Percentiles rank a stretch among this genome's conserved stretches.
Evolutionary conservation across 345 rosid genomes (phyloP).

Genomic region (Turritis glabra): DNA sequence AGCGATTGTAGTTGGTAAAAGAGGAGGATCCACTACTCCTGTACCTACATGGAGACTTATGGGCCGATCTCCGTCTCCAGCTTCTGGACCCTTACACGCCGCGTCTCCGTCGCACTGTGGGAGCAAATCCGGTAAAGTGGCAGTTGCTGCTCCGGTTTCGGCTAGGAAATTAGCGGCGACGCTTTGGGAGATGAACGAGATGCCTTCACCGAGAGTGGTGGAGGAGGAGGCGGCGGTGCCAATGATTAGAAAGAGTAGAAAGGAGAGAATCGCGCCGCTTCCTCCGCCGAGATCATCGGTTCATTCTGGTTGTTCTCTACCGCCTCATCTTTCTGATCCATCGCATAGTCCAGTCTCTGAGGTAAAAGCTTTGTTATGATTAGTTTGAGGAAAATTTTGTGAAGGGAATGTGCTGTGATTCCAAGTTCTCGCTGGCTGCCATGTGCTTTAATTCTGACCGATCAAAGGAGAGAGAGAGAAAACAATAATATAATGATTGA

Average conservation of each 20-base stretch:
- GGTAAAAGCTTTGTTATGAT: slow-evolving; percentile 48
- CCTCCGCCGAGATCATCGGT: slow-evolving; percentile 59
- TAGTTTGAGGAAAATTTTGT: slow-evolving; percentile 3
- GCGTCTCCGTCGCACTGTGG: slow-evolving; percentile 63
- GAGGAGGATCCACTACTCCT: slow-evolving; percentile 89
- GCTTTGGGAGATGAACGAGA: slow-evolving; percentile 97
- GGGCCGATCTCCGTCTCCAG: slow-evolving; percentile 62
- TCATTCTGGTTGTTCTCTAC: slow-evolving; percentile 76
- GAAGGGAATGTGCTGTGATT: slow-evolving; percentile 35
- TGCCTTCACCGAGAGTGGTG: slow-evolving; percentile 69
- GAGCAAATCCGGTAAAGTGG: slow-evolving; percentile 44
- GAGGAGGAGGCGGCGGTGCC: slow-evolving; percentile 45
- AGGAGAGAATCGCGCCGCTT: slow-evolving; percentile 51
- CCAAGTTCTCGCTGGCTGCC: slow-evolving; percentile 36
- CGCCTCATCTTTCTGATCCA: slow-evolving; percentile 95
- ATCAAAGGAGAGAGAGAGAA: slow-evolving; percentile 38
- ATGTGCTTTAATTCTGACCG: slow-evolving; percentile 38
- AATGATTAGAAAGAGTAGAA: slow-evolving; percentile 49
- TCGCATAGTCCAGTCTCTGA: slow-evolving; percentile 95
- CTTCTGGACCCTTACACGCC: slow-evolving; percentile 31
- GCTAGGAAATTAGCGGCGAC: slow-evolving; percentile 98
- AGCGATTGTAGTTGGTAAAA: slow-evolving; percentile 76
- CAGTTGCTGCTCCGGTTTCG: slow-evolving; percentile 65
- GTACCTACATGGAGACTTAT: slow-evolving; percentile 85
- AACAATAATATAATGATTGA: slow-evolving; percentile 7